phyloP scores from a whole-genome alignment of 2,329 filamentous ascomycete genomes.

The Arthroderma sp. region DNA sequence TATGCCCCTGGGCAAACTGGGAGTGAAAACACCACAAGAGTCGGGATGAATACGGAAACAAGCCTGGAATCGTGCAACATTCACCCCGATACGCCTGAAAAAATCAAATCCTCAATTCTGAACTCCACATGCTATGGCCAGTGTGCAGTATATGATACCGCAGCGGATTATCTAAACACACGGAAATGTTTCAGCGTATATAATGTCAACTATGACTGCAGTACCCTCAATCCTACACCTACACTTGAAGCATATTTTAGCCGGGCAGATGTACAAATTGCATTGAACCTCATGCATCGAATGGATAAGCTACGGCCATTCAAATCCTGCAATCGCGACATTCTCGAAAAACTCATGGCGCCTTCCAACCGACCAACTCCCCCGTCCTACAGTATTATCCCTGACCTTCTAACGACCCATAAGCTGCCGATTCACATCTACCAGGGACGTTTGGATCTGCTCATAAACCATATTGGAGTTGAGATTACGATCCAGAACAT shows the following conservation, averaged over 20 bases:
- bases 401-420: conserved; percentile 22
- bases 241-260: conserved; percentile 24
- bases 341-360: conserved; percentile 19
- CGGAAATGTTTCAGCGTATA: conserved; percentile 25
- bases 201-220: conserved; percentile 26
- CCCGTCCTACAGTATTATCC: conserved; percentile 25
- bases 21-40: conserved; percentile 20
- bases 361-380: conserved; percentile 18
- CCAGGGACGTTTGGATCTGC: conserved; percentile 28
- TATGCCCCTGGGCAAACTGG: conserved; percentile 24
- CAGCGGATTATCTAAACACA: conserved; percentile 22
- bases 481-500: conserved; percentile 31
- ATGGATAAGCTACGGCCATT: conserved; percentile 14
- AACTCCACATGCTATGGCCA: conserved; percentile 27
- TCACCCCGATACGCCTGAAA: conserved; percentile 18
- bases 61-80: conserved; percentile 17
- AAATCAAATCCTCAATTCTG: conserved; percentile 22
- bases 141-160: conserved; percentile 28
- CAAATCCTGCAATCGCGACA: conserved; percentile 23
- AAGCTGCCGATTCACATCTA: conserved; percentile 28
- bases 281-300: conserved; percentile 21
- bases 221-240: conserved; percentile 17
- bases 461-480: conserved; percentile 29
- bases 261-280: conserved; percentile 24
- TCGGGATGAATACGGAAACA: neutral